Evolutionary conservation across 1,284 basidiomycete species (phyloP).

Genomic region (Somion occarium): DNA sequence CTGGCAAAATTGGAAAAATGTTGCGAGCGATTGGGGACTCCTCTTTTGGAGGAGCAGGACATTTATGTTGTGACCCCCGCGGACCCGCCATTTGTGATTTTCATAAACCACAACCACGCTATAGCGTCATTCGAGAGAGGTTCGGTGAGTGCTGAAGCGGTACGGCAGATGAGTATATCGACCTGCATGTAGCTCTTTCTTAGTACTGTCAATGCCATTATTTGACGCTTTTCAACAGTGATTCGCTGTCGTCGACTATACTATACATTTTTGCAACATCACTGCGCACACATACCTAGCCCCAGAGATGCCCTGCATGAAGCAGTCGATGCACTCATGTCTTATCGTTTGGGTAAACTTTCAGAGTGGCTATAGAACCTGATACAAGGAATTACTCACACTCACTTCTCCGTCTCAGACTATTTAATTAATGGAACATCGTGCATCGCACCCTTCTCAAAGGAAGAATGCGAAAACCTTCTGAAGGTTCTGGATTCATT

Average conservation of each 20-base stretch:
- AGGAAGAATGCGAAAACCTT: conserved; percentile 46
- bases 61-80: conserved; percentile 18
- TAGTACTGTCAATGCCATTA: neutral
- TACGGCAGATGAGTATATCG: neutral
- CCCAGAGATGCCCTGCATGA: conserved; percentile 38
- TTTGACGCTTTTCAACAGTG: conserved; percentile 25
- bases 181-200: neutral
- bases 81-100: conserved; percentile 28
- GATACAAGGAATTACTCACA: no score
- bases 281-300: conserved; percentile 39
- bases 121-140: neutral
- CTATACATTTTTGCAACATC: conserved; percentile 46
- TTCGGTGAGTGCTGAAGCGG: conserved; percentile 1
- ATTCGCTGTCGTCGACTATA: conserved; percentile 42
- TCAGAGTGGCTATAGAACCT: neutral
- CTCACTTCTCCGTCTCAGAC: conserved; percentile 21
- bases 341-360: conserved; percentile 39
- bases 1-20: conserved; percentile 15
- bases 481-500: conserved; percentile 29
- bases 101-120: neutral
- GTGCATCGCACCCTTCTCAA: conserved; percentile 46
- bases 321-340: conserved; percentile 44
- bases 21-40: neutral
- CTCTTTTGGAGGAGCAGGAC: neutral
- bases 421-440: conserved; percentile 38